phyloP scores from a whole-genome alignment of 805 yeast species.

The Starmerella stellata region DNA sequence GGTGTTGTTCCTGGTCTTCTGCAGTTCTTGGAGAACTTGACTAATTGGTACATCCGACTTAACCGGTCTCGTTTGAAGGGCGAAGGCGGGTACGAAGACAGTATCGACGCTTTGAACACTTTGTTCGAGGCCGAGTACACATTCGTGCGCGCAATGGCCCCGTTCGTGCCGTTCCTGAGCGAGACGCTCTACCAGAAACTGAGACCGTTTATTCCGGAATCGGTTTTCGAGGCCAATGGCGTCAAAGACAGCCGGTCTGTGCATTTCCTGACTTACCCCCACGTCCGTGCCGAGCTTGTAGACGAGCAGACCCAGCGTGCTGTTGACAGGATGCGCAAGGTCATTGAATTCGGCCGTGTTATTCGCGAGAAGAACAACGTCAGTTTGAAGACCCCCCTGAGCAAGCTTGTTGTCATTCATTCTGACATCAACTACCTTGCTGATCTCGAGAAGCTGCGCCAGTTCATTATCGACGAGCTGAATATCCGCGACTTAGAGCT shows the following conservation, averaged over 20 bases:
- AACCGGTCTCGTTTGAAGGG: slow-evolving; percentile 97
- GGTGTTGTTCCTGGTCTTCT: slow-evolving; percentile 90
- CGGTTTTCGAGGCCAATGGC: slow-evolving; percentile 19
- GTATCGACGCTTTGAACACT: slow-evolving; percentile 73
- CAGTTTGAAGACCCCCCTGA: slow-evolving; percentile 87
- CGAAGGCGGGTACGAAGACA: slow-evolving; percentile 68
- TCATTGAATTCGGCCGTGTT: slow-evolving; percentile 87
- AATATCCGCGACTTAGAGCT: slow-evolving; percentile 76
- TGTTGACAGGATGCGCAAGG: slow-evolving; percentile 89
- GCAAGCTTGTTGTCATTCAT: slow-evolving; percentile 69
- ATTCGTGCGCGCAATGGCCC: slow-evolving; percentile 91
- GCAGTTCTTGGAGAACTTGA: slow-evolving; percentile 76
- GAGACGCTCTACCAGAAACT: slow-evolving; percentile 74
- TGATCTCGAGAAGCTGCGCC: slow-evolving; percentile 60
- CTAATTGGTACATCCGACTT: slow-evolving; percentile 97
- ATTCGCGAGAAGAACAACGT: slow-evolving; percentile 91
- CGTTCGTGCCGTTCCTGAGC: slow-evolving; percentile 91
- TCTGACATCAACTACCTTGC: slow-evolving; percentile 53
- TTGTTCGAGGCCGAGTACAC: slow-evolving; percentile 78
- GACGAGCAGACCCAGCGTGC: slow-evolving; percentile 74
- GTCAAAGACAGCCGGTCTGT: slow-evolving; percentile 49
- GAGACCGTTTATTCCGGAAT: slow-evolving; percentile 32
- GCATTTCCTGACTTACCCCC: slow-evolving; percentile 85
- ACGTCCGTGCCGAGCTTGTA: slow-evolving; percentile 57
- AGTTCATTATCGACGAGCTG: slow-evolving; percentile 74